These are phyloP conservation scores for Microcyclospora tardicrescens DNA, from an alignment of 2,329 filamentous ascomycete genomes.

Conservation along the genomic window DNA sequence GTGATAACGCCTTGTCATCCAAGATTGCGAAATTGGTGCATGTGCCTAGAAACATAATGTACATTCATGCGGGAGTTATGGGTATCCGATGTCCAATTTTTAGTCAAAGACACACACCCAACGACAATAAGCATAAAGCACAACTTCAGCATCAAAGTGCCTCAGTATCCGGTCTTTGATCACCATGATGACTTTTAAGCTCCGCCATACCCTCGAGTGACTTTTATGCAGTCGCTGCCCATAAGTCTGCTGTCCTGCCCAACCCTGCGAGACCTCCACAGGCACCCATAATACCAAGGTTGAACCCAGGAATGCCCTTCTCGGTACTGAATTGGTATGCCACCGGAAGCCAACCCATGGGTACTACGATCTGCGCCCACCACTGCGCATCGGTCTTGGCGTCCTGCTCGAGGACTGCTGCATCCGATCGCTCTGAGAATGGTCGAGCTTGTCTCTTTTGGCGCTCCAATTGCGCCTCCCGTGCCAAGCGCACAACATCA, in stretches of 20 bases:
- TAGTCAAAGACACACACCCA: too few species aligned
- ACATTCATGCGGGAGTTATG: too few species aligned
- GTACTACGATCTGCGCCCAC: constrained; percentile 31
- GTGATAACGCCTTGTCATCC: too few species aligned
- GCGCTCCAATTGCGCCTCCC: constrained; percentile 31
- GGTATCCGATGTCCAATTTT: too few species aligned
- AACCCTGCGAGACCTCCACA: constrained; percentile 30
- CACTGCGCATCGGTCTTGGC: constrained; percentile 29
- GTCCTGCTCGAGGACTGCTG: constrained; percentile 21
- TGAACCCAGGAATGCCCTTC: constrained; percentile 30
- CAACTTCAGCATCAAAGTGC: too few species aligned
- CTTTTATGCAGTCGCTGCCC: constrained; percentile 18
- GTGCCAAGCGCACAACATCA: constrained; percentile 29
- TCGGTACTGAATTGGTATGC: constrained; percentile 29
- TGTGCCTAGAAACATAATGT: too few species aligned
- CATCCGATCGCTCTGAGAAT: constrained; percentile 9
- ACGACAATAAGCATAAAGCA: too few species aligned
- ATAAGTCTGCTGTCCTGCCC: constrained; percentile 20
- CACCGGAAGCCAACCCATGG: constrained; percentile 32
- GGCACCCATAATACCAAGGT: constrained; percentile 31
- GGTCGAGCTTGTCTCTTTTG: constrained; percentile 17
- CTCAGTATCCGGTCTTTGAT: too few species aligned
- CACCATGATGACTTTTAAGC: too few species aligned
- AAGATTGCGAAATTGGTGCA: too few species aligned
- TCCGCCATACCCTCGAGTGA: too few species aligned